Conservation (phyloP, 768 basidiomycete genomes). For the Plicaturopsis crispa region DNA sequence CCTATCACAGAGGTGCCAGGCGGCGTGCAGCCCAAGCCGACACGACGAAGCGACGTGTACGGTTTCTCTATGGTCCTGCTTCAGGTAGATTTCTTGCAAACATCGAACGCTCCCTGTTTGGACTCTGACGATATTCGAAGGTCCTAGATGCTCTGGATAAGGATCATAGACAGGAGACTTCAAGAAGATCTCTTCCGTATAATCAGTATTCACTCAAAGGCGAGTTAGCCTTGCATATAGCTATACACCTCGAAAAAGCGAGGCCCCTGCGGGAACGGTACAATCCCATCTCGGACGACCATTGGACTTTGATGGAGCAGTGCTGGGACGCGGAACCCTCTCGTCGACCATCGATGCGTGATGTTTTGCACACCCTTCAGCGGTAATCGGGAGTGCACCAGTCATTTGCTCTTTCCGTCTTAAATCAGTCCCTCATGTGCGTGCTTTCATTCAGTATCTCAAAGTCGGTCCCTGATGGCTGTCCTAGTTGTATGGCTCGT, state of each 20-base stretch:
- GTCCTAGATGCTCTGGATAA: background rate
- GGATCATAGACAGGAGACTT: background rate
- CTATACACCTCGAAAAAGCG: background rate
- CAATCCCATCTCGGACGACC: background rate
- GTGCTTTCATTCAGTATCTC: no score
- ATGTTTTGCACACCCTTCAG: background rate
- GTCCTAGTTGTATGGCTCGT: no score
- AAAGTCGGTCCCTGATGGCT: no score
- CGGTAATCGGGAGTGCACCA: no score
- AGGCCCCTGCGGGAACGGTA: background rate
- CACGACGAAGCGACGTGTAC: background rate
- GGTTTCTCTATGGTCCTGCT: background rate
- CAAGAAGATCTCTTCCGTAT: background rate
- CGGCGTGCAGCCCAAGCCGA: background rate
- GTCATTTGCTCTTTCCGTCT: no score
- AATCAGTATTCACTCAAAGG: background rate
- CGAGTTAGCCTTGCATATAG: background rate
- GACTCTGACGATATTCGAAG: background rate
- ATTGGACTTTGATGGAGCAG: background rate
- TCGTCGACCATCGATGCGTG: background rate
- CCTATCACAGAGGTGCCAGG: background rate
- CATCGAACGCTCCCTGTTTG: background rate
- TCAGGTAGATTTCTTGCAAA: background rate
- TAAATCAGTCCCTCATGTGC: no score
- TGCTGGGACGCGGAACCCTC: background rate